Conservation (phyloP, 345 rosid genomes). For the Citrus sinensis region DVS_A1.0 CM039168.1:4088001-4088500, state of each 20-base stretch:
- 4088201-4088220: neutral
- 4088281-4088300: constrained; percentile 38
- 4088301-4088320: constrained; percentile 16
- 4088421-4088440: constrained; percentile 34
- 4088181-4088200: constrained; percentile 2
- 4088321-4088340: constrained; percentile 18
- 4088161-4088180: neutral
- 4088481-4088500: constrained; percentile 18
- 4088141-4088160: neutral
- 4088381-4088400: constrained; percentile 24
- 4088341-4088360: constrained; percentile 24
- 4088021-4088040: neutral
- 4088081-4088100: neutral
- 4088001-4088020: neutral
- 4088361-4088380: constrained; percentile 21
- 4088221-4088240: neutral
- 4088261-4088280: constrained; percentile 31
- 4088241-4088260: constrained; percentile 2
- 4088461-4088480: constrained; percentile 22
- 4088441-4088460: constrained; percentile 27
- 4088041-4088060: neutral
- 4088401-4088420: constrained; percentile 24
- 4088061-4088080: neutral
- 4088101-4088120: neutral
- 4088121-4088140: neutral